Evolutionary conservation across 768 basidiomycete genomes (phyloP).

Genomic region (Amanita polypyramis): DNA sequence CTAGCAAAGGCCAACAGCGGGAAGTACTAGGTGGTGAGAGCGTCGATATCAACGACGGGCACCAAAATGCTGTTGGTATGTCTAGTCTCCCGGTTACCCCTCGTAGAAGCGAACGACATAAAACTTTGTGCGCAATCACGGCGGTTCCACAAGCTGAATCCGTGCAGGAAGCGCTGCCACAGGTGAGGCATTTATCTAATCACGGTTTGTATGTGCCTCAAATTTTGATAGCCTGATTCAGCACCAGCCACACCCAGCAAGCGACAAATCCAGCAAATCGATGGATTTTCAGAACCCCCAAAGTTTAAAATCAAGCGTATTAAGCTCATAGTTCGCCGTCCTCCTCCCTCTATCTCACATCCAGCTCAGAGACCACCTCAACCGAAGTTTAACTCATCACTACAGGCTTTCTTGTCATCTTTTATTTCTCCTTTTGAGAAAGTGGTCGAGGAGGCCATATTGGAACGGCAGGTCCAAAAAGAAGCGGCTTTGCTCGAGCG

Average conservation of each 20-base stretch:
- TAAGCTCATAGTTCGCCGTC: slow-evolving; percentile 55
- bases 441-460: slow-evolving; percentile 28
- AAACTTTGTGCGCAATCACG: not conserved
- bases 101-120: slow-evolving; percentile 13
- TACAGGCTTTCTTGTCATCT: slow-evolving; percentile 49
- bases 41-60: not conserved
- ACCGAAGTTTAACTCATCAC: slow-evolving; percentile 36
- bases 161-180: not conserved
- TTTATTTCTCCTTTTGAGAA: slow-evolving; percentile 45
- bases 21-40: not conserved
- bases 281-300: slow-evolving; percentile 5
- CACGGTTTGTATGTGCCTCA: not conserved
- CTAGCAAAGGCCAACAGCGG: not conserved
- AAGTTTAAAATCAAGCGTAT: slow-evolving; percentile 48
- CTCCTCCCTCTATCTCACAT: slow-evolving; percentile 49
- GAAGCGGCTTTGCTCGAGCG: slow-evolving; percentile 7
- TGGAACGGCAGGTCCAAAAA: slow-evolving; percentile 25
- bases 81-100: not conserved
- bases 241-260: not conserved
- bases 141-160: not conserved
- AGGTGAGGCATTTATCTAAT: not conserved
- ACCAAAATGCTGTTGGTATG: not conserved
- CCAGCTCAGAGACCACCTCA: slow-evolving; percentile 56
- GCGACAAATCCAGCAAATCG: not conserved
- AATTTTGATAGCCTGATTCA: not conserved